Percentiles rank a stretch among this genome's conserved stretches.
Conservation (phyloP, 345 rosid genomes). For the Raphanus raphanistrum region DNA sequence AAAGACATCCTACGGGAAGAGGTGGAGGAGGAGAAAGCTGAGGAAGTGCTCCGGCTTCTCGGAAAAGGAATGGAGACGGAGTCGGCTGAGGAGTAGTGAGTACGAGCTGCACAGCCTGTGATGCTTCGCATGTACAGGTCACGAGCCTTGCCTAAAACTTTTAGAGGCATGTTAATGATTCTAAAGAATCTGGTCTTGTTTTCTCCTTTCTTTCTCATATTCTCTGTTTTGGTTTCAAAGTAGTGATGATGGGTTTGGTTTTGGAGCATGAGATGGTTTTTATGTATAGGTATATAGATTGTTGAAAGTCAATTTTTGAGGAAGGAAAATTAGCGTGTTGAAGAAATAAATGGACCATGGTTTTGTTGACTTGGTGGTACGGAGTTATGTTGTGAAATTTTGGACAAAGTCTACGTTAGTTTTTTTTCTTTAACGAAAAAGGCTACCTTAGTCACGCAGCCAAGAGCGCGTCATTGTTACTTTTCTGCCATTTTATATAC, state of each 20-base stretch:
- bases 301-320: conserved; percentile 15
- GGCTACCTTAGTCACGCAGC: neutral
- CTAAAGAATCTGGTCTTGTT: conserved; percentile 47
- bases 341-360: conserved; percentile 18
- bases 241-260: neutral
- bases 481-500: neutral
- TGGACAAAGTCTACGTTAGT: conserved; percentile 1
- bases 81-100: conserved; percentile 33
- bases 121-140: conserved; percentile 71
- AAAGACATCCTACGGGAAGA: conserved; percentile 21
- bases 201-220: conserved; percentile 30
- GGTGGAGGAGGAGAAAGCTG: conserved; percentile 34
- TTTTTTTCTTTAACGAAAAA: neutral
- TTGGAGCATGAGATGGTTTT: conserved; percentile 13
- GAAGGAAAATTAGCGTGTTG: conserved; percentile 23
- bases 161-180: conserved; percentile 48
- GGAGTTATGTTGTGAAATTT: neutral
- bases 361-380: conserved; percentile 34
- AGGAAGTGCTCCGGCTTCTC: conserved; percentile 56
- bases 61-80: conserved; percentile 43
- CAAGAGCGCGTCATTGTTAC: neutral
- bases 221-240: neutral
- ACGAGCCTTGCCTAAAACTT: conserved; percentile 55
- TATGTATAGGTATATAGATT: conserved; percentile 20
- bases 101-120: conserved; percentile 45